Conservation (phyloP, 148 eudicot species). For the Nepenthes mirabilis region DNA sequence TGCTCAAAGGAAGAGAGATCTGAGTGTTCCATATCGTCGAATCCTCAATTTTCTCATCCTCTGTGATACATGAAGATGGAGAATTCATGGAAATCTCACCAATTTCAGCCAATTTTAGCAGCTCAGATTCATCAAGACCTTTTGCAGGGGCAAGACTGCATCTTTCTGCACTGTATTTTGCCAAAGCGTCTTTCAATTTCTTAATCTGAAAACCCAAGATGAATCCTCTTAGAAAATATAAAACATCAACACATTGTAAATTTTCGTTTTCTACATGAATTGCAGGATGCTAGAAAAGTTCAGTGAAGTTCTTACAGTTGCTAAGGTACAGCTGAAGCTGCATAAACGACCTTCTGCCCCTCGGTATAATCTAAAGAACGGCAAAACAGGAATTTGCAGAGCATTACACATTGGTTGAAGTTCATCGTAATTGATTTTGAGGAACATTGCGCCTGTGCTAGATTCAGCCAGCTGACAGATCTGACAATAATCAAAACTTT, state of each 20-base stretch:
- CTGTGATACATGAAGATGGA: conserved; percentile 6
- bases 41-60: conserved; percentile 6
- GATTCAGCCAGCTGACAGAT: conserved; percentile 82
- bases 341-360: conserved; percentile 67
- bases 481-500: conserved; percentile 17
- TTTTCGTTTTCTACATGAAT: no score
- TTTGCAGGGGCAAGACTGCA: conserved; percentile 52
- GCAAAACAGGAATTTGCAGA: conserved; percentile 71
- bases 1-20: background rate
- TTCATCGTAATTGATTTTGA: conserved; percentile 66
- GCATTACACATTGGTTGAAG: conserved; percentile 66
- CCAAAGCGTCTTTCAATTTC: conserved; percentile 79
- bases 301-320: conserved; percentile 14
- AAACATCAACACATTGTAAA: no score
- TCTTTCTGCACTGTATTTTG: conserved; percentile 43
- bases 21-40: background rate
- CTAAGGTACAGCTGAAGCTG: conserved; percentile 81
- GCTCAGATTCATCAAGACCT: conserved; percentile 68
- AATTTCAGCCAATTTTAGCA: conserved; percentile 41
- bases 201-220: conserved; percentile 43
- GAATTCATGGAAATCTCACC: conserved; percentile 38
- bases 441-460: conserved; percentile 57
- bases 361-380: conserved; percentile 83
- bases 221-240: no score
- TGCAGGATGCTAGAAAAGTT: background rate